Evolutionary conservation across 2,329 filamentous ascomycete species (phyloP).

Genomic region (Ascochyta rabiei): DNA sequence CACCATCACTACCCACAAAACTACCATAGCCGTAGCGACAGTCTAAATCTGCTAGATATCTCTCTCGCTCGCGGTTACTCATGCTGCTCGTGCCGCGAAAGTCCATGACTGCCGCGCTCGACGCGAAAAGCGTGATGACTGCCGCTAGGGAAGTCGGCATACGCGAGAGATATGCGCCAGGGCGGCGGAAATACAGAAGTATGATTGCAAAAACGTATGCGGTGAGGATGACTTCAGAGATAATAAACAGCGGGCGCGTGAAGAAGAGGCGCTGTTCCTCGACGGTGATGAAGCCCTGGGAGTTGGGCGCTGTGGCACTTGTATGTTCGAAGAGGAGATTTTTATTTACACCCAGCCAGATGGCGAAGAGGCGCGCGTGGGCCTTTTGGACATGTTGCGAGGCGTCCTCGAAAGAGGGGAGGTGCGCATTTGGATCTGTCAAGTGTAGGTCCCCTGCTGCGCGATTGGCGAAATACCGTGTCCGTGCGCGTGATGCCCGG

Average conservation of each 20-base stretch:
- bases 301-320: background rate
- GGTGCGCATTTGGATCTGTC: slow-evolving; percentile 42
- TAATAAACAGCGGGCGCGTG: slow-evolving; percentile 51
- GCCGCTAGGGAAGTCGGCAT: slow-evolving; percentile 58
- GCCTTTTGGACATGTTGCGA: slow-evolving; percentile 30
- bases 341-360: slow-evolving; percentile 51
- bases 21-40: slow-evolving; percentile 55
- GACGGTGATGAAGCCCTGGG: slow-evolving; percentile 19
- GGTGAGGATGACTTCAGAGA: slow-evolving; percentile 51
- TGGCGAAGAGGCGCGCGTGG: slow-evolving; percentile 50
- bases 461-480: slow-evolving; percentile 52
- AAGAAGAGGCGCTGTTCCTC: slow-evolving; percentile 56
- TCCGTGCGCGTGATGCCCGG: too few relatives aligned
- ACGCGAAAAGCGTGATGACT: slow-evolving; percentile 54
- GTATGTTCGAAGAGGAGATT: slow-evolving; percentile 44
- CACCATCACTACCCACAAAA: slow-evolving; percentile 54
- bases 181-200: slow-evolving; percentile 50
- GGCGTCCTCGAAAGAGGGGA: slow-evolving; percentile 40
- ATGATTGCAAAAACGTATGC: slow-evolving; percentile 52
- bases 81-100: slow-evolving; percentile 22
- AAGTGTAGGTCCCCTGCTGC: slow-evolving; percentile 33
- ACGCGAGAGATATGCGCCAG: slow-evolving; percentile 54
- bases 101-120: slow-evolving; percentile 52
- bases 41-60: slow-evolving; percentile 21
- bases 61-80: slow-evolving; percentile 12